Base-by-base conservation (phyloP, 306 rosid species). In the Sophora flavescens region DNA sequence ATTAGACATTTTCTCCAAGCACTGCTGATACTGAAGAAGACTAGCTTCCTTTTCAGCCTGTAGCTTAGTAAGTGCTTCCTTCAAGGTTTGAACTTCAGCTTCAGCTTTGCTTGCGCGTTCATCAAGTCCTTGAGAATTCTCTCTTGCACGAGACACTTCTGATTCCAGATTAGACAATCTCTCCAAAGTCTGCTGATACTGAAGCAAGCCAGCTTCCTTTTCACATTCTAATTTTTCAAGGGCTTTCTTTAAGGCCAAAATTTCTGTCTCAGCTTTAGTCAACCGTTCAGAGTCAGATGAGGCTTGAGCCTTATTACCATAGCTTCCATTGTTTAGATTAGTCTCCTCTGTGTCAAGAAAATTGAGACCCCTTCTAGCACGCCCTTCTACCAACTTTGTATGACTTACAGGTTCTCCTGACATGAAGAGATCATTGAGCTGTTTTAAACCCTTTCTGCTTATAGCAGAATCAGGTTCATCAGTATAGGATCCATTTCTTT, bases 131-230 rank as follows among this genome's bases (percentile, higher is more conserved):
- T 54, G 83, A 50, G 93, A 91, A 82, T 85, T 86, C 78, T 85
- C 88, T 50, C 83, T 87, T 28, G 97, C 92, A 60, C 33, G 65
- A 77, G 88, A 87, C 85, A 93, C 84, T 81, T 96, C 99, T 13
- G 87, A 92, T 80, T 93, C 99, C 72, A 96, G 90, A 76, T 82
- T 87, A 42, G 88, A 86, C 75, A 90, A 82, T 78, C 93, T 89
- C 81, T 90, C 92, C 84, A 95, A 79, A 85, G 89, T 89, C 82
- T 84, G 73, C 76, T 87, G 88, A 82, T 92, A 92, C 82, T 87
- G 93, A 85, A 86, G 81, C 76, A 95, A 80, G 72, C 90, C 92
- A 68, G 86, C 89, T 83, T 96, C 99, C 93, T 96, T 91, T 84
- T 96, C 99, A 6, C 85, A 85, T 82, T 93, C 99, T 72, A 93